Evolutionary conservation across 345 rosid genomes (phyloP).

Genomic region (Turnera subulata): DNA sequence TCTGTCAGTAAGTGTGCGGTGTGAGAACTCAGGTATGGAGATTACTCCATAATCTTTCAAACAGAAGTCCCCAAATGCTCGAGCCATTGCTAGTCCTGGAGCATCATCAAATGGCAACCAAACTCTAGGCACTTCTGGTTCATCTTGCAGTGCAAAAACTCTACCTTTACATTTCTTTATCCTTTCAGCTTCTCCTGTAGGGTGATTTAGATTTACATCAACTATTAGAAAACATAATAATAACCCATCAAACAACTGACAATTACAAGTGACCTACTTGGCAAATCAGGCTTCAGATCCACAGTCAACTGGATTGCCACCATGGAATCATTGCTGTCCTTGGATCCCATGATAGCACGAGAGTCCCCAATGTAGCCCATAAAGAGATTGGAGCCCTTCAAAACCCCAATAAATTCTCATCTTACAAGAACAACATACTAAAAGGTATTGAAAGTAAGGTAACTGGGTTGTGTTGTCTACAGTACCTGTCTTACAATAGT

Average conservation of each 20-base stretch:
- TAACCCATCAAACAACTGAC: slow-evolving; percentile 7
- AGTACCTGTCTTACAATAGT: slow-evolving; percentile 85
- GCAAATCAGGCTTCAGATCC: slow-evolving; percentile 97
- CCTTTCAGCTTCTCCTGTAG: slow-evolving; percentile 91
- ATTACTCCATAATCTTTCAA: slow-evolving; percentile 98
- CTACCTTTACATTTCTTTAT: slow-evolving; percentile 93
- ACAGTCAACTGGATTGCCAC: slow-evolving; percentile 89
- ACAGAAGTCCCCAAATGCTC: slow-evolving; percentile 99
- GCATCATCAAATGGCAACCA: slow-evolving; percentile 99
- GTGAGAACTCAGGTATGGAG: slow-evolving; percentile 89
- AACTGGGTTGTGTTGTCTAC: neutral
- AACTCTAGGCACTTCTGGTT: slow-evolving; percentile 96
- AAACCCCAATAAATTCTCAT: slow-evolving; percentile 20
- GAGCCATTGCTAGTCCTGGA: slow-evolving; percentile 99
- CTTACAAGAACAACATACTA: slow-evolving; percentile 15
- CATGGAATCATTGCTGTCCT: slow-evolving; percentile 68
- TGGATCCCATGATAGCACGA: slow-evolving; percentile 93
- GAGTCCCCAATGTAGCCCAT: slow-evolving; percentile 98
- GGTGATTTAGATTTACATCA: slow-evolving; percentile 13
- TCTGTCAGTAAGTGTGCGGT: slow-evolving; percentile 67
- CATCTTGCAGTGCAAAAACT: slow-evolving; percentile 97
- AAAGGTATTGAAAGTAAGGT: slow-evolving; percentile 1
- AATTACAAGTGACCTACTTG: slow-evolving; percentile 54
- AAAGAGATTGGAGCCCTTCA: slow-evolving; percentile 81
- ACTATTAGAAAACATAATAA: neutral